phyloP scores from a whole-genome alignment of 148 eudicot genomes.

The Bassia scoparia region DNA sequence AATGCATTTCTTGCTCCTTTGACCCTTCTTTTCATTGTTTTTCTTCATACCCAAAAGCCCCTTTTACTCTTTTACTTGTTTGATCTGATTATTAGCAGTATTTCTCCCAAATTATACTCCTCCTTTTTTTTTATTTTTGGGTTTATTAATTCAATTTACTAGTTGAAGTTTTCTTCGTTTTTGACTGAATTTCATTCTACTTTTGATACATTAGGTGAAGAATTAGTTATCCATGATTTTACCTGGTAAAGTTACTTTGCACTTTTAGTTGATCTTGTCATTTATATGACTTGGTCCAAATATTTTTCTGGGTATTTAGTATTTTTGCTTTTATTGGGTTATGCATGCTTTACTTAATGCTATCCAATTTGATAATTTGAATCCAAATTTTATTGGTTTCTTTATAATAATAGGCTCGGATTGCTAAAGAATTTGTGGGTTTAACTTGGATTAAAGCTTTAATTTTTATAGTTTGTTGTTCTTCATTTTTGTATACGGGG shows the following conservation, averaged over 20 bases:
- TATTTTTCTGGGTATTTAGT: not conserved
- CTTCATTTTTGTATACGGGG: constrained; percentile 9
- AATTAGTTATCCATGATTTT: no score
- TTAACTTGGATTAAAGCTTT: constrained; percentile 9
- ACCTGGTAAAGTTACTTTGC: not conserved
- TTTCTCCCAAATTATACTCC: not conserved
- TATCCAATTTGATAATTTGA: not conserved
- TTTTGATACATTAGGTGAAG: not conserved
- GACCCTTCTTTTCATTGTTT: not conserved
- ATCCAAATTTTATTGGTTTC: not conserved
- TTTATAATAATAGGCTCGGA: not conserved
- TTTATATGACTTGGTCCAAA: not conserved
- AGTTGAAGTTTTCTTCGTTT: not conserved
- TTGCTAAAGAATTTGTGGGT: constrained; percentile 14
- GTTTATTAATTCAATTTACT: not conserved
- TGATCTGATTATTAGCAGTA: not conserved
- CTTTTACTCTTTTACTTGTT: not conserved
- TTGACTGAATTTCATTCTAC: not conserved
- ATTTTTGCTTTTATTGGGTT: not conserved
- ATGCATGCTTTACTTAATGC: not conserved
- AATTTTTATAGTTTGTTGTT: constrained; percentile 5
- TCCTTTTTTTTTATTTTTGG: not conserved
- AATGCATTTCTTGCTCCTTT: not conserved
- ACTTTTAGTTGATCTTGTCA: not conserved
- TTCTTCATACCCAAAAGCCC: not conserved